Evolutionary conservation across 164 flowering plant genomes (phyloP), one percentile per base, ranked within the genome.

Genomic region (Nymphaea colorata): DNA sequence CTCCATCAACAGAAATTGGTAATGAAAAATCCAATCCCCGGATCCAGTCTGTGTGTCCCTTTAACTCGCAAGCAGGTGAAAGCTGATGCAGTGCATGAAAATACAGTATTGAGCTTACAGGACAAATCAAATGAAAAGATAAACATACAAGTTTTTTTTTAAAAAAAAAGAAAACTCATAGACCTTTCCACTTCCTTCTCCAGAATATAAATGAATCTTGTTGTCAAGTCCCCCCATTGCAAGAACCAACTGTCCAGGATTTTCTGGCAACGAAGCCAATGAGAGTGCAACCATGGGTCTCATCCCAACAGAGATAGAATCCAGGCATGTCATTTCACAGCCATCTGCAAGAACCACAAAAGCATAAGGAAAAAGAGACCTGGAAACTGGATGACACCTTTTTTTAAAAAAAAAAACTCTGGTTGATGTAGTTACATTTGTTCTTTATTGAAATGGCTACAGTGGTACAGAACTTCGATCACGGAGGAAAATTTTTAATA

Each of bases 21-120:
- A 90, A 80, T 25, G 98, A 94, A 82, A 94, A 87, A 76, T 94
- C 99, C 80, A 94, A 81, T 79, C 98, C 82, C 62, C 96, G 76
- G 64, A 94, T 87, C 99, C 98, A 94, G 79, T 91, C 99, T 3
- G 93, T 83, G 79, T 94, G 99, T 51, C 90, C 96, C 83, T 88
- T 94, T 73, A 94, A 64, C 70, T 87, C 96, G 80, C 99, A 94
- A 59, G 89, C 86, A 79, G 25, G 87, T 66, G 80, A 68, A 84
- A 94, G 88, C 98, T 94, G 82, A 64, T 69, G 12, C 43, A 12
- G 78, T 10, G 69, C 62, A 74, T 3, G 64, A 61, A 61, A 61
- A 4, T 3, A 36, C 8, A 61, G 41, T 61, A n/a, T n/a, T 6
- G n/a, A 61, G 41, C 64, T 61, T n/a, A 47, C 11, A 47, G 12